Percentiles rank a stretch among this genome's conserved stretches.
Conservation (phyloP, 306 rosid genomes). For the Cotoneaster glaucophyllus region DNA sequence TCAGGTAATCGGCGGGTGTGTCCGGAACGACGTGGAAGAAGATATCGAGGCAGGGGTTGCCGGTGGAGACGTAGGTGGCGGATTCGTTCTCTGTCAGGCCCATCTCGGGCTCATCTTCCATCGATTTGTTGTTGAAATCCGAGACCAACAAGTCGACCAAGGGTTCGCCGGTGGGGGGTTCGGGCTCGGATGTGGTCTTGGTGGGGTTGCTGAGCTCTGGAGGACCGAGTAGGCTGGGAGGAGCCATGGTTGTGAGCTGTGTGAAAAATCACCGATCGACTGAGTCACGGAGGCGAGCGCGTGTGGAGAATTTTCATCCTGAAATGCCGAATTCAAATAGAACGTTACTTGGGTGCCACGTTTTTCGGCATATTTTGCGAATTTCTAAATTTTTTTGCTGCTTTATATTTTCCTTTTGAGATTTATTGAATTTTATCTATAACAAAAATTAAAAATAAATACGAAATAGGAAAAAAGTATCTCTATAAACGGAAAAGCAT, state of each 20-base stretch:
- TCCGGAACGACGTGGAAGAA: slow-evolving; percentile 58
- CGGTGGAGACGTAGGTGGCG: slow-evolving; percentile 40
- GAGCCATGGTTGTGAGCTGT: slow-evolving; percentile 24
- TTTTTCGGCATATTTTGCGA: background rate
- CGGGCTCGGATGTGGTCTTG: background rate
- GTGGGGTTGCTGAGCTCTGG: slow-evolving; percentile 35
- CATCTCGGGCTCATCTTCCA: background rate
- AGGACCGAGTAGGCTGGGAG: slow-evolving; percentile 51
- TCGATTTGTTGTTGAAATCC: slow-evolving; percentile 19
- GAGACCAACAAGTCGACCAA: slow-evolving; percentile 34
- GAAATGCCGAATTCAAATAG: background rate
- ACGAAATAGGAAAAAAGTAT: too few species aligned
- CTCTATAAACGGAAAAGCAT: too few species aligned
- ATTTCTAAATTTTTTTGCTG: too few species aligned
- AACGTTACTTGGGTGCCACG: background rate
- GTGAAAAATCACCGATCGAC: background rate
- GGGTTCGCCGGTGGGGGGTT: slow-evolving; percentile 16
- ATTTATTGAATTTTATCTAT: too few species aligned
- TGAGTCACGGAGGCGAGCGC: background rate
- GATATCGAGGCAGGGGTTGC: slow-evolving; percentile 57
- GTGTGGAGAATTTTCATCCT: background rate
- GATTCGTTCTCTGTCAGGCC: slow-evolving; percentile 39
- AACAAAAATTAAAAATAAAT: too few species aligned
- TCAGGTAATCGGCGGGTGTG: slow-evolving; percentile 25
- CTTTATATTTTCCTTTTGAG: too few species aligned